Conservation (phyloP, 2,329 filamentous ascomycete species). For the Alternaria sp. region DNA sequence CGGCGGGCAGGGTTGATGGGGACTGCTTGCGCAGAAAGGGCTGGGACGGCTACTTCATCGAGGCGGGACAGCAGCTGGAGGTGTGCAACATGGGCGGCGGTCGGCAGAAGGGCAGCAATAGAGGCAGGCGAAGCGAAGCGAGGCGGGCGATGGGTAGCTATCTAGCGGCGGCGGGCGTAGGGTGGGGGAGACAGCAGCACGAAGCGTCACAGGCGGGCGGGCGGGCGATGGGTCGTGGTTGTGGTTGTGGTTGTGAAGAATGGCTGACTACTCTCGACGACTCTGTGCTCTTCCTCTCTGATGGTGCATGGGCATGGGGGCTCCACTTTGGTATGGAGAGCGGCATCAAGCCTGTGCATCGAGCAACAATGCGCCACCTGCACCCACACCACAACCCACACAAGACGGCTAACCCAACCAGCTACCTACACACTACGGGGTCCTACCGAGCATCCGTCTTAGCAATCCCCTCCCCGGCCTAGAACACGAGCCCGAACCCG, state of each 20-base stretch:
- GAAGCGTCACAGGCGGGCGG: not conserved
- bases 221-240: not conserved
- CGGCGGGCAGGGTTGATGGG: slow-evolving; percentile 27
- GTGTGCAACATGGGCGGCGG: slow-evolving; percentile 32
- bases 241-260: not conserved
- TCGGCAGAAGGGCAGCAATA: slow-evolving; percentile 5
- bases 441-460: slow-evolving; percentile 9
- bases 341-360: slow-evolving; percentile 12
- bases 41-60: slow-evolving; percentile 52
- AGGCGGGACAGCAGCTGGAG: slow-evolving; percentile 35
- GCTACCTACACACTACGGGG: slow-evolving; percentile 8
- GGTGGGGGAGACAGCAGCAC: not conserved
- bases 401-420: not conserved
- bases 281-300: not conserved
- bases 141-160: not conserved
- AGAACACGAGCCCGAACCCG: slow-evolving; percentile 1
- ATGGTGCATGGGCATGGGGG: slow-evolving; percentile 2
- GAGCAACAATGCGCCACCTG: slow-evolving; percentile 18
- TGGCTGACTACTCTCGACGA: slow-evolving; percentile 1
- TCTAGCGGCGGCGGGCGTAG: not conserved
- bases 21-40: slow-evolving; percentile 44
- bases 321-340: slow-evolving; percentile 19
- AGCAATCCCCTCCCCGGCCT: slow-evolving; percentile 1
- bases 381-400: slow-evolving; percentile 6
- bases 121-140: slow-evolving; percentile 8